phyloP scores from a whole-genome alignment of 2,329 filamentous ascomycete species.

The Cercospora janseana region DNA sequence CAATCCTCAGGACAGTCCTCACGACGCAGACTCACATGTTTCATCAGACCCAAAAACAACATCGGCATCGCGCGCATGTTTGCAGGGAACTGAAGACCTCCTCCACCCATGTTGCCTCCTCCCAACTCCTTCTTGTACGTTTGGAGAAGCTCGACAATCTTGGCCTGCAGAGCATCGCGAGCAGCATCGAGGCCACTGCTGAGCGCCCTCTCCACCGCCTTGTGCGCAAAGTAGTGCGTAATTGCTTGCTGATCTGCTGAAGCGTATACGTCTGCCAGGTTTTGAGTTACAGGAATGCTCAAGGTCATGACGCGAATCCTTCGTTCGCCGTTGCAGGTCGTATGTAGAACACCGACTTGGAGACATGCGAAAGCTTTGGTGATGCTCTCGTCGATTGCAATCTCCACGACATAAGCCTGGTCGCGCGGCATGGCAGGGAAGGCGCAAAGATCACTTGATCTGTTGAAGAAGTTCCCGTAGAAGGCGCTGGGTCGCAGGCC shows the following conservation, averaged over 20 bases:
- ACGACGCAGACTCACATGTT: slow-evolving; percentile 68
- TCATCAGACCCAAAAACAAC: slow-evolving; percentile 90
- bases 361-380: slow-evolving; percentile 89
- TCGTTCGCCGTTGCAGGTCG: slow-evolving; percentile 94
- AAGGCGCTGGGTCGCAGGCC: slow-evolving; percentile 96
- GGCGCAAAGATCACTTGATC: slow-evolving; percentile 93
- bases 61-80: slow-evolving; percentile 87
- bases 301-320: slow-evolving; percentile 93
- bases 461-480: slow-evolving; percentile 99
- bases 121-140: slow-evolving; percentile 97
- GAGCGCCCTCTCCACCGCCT: slow-evolving; percentile 87
- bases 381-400: slow-evolving; percentile 93
- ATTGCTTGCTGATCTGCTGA: slow-evolving; percentile 93
- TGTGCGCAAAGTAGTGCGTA: slow-evolving; percentile 92
- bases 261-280: slow-evolving; percentile 85
- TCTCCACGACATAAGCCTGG: slow-evolving; percentile 96
- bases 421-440: slow-evolving; percentile 98
- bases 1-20: background rate
- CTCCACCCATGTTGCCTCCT: slow-evolving; percentile 88
- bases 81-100: slow-evolving; percentile 87
- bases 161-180: slow-evolving; percentile 83
- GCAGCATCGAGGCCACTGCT: slow-evolving; percentile 86
- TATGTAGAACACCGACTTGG: slow-evolving; percentile 93
- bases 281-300: slow-evolving; percentile 87
- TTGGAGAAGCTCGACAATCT: slow-evolving; percentile 86